Percentiles rank a stretch among this genome's conserved stretches.
phyloP scores from a whole-genome alignment of 768 basidiomycete species.

The Tricholoma saponaceum region DNA sequence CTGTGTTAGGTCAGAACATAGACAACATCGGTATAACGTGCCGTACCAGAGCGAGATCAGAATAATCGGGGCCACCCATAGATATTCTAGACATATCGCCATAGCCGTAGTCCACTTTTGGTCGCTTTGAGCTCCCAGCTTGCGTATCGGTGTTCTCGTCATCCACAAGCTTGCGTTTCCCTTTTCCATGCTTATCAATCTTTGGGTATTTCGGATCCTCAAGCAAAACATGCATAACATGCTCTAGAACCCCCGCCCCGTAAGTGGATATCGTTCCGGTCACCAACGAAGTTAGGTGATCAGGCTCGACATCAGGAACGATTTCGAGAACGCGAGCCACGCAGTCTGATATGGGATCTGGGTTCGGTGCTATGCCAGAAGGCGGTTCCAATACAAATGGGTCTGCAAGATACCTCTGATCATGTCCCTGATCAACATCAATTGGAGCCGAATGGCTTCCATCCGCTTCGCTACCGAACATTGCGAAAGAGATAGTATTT shows the following conservation, averaged over 20 bases:
- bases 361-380: not conserved
- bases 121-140: constrained; percentile 22
- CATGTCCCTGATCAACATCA: too few relatives aligned
- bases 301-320: constrained; percentile 64
- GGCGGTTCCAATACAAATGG: too few relatives aligned
- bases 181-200: constrained; percentile 31
- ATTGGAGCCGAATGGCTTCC: not conserved
- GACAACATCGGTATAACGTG: not conserved
- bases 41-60: constrained; percentile 48
- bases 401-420: too few relatives aligned
- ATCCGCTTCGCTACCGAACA: not conserved
- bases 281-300: constrained; percentile 48
- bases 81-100: constrained; percentile 39
- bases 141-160: constrained; percentile 18
- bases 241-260: constrained; percentile 40
- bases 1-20: constrained; percentile 20
- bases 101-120: constrained; percentile 48
- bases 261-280: constrained; percentile 34
- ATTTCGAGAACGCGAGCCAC: constrained; percentile 60
- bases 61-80: constrained; percentile 41
- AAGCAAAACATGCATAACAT: constrained; percentile 56
- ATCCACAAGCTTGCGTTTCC: constrained; percentile 28
- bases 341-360: constrained; percentile 20
- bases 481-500: not conserved
- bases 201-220: constrained; percentile 61